phyloP scores from a whole-genome alignment of 768 basidiomycete genomes.

The Wakefieldia striispora region DNA sequence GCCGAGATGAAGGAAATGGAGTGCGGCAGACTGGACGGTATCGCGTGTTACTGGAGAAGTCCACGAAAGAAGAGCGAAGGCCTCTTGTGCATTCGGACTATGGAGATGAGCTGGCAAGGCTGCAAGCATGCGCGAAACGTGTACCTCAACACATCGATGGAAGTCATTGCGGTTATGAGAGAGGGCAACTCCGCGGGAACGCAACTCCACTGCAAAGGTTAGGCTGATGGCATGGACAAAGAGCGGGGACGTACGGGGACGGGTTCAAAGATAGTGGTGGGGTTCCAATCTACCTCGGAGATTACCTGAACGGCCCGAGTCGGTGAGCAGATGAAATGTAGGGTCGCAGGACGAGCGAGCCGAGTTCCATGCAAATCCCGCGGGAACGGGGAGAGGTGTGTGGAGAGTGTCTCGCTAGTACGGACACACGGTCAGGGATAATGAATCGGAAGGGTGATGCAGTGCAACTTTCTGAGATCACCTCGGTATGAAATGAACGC shows the following conservation, averaged over 20 bases:
- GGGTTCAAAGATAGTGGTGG: conserved; percentile 78
- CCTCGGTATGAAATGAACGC: conserved; percentile 75
- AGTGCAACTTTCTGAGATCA: conserved; percentile 61
- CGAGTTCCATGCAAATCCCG: conserved; percentile 57
- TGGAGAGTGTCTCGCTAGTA: conserved; percentile 79
- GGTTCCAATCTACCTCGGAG: conserved; percentile 67
- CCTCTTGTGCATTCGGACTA: conserved; percentile 89
- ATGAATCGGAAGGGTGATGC: conserved; percentile 1
- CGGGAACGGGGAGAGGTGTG: conserved; percentile 68
- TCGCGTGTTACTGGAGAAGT: conserved; percentile 40
- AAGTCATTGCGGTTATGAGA: conserved; percentile 55
- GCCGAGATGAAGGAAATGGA: conserved; percentile 57
- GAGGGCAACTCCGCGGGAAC: conserved; percentile 75
- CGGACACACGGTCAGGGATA: conserved; percentile 9
- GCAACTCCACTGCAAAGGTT: conserved; percentile 62
- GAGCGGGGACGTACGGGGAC: conserved; percentile 60
- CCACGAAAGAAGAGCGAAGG: conserved; percentile 62
- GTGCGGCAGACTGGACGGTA: conserved; percentile 66
- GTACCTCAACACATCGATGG: conserved; percentile 69
- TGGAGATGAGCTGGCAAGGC: conserved; percentile 4
- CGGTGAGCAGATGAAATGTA: conserved; percentile 90
- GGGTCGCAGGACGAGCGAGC: conserved; percentile 46
- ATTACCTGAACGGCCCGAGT: conserved; percentile 64
- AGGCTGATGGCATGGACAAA: background rate
- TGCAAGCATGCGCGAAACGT: background rate